These are phyloP conservation scores for Ceratocystis ficicola DNA, from an alignment of 2,329 filamentous ascomycete species.

Conservation along the genomic window DNA sequence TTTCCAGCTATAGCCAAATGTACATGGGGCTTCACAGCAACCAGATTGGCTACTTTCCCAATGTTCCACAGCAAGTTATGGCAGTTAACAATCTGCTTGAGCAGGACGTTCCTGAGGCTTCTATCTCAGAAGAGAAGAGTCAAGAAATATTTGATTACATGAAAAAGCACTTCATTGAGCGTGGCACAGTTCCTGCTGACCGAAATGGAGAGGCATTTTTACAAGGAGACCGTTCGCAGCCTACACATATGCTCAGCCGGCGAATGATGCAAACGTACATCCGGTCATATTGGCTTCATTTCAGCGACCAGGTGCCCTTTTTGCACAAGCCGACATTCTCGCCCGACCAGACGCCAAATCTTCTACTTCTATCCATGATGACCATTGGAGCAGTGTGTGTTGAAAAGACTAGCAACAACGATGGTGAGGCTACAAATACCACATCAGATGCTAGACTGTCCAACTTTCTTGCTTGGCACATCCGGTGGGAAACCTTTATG, in stretches of 20 bases:
- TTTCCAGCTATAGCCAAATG: constrained; percentile 21
- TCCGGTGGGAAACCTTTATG: constrained; percentile 95
- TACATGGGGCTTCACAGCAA: constrained; percentile 24
- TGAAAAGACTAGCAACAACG: constrained; percentile 65
- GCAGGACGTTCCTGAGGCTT: constrained; percentile 63
- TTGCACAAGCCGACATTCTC: constrained; percentile 89
- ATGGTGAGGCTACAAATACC: constrained; percentile 52
- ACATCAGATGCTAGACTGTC: constrained; percentile 59
- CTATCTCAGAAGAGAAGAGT: constrained; percentile 78
- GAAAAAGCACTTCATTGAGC: constrained; percentile 63
- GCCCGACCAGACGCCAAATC: constrained; percentile 71
- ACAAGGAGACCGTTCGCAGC: constrained; percentile 60
- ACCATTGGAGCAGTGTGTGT: constrained; percentile 82
- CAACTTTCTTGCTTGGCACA: constrained; percentile 81
- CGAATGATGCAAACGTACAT: constrained; percentile 96
- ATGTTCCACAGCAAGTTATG: constrained; percentile 68
- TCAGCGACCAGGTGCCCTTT: constrained; percentile 88
- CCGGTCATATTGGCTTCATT: constrained; percentile 85
- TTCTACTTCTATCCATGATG: constrained; percentile 79
- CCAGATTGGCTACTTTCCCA: constrained; percentile 44
- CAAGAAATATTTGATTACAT: constrained; percentile 75
- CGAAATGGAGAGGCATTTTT: constrained; percentile 31
- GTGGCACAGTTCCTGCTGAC: constrained; percentile 48
- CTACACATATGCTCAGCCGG: constrained; percentile 60
- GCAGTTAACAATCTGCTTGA: constrained; percentile 77